Percentiles rank a stretch among this genome's conserved stretches.
These are phyloP conservation scores for Diaporthe citriasiana DNA, from an alignment of 2,329 filamentous ascomycete genomes.

Conservation along the genomic window DNA sequence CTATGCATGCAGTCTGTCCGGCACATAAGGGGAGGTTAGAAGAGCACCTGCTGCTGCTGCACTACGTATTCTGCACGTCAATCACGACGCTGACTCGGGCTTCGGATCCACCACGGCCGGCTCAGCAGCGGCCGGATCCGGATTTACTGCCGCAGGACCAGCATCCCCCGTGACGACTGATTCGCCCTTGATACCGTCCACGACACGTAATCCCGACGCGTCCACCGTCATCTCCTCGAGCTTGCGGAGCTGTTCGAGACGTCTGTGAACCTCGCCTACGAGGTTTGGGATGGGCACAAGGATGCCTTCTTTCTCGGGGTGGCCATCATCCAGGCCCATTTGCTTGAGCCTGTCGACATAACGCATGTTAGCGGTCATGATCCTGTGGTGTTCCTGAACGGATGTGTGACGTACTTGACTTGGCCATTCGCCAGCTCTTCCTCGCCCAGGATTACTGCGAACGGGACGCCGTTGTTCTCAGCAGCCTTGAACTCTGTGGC, in stretches of 20 bases:
- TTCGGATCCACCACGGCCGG: conserved; percentile 13
- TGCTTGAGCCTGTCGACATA: conserved; percentile 77
- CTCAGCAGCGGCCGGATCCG: conserved; percentile 26
- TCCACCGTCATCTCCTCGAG: conserved; percentile 59
- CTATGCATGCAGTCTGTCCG: conserved; percentile 3
- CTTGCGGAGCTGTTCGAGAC: conserved; percentile 59
- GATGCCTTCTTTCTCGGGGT: conserved; percentile 92
- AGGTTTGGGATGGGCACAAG: conserved; percentile 76
- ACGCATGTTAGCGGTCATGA: conserved; percentile 1
- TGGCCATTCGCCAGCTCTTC: conserved; percentile 88
- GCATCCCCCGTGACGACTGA: conserved; percentile 50
- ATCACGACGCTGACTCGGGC: conserved; percentile 29
- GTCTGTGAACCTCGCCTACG: conserved; percentile 68
- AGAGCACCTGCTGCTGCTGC: background rate
- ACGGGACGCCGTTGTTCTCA: conserved; percentile 83
- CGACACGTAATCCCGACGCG: conserved; percentile 62
- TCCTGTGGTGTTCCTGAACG: conserved; percentile 52
- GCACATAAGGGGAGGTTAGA: background rate
- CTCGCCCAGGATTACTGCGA: conserved; percentile 90
- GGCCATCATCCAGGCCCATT: conserved; percentile 80
- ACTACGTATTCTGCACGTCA: conserved; percentile 11
- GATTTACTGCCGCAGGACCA: conserved; percentile 42
- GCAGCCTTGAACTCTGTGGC: conserved; percentile 85
- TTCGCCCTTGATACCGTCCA: conserved; percentile 61
- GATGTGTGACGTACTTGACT: conserved; percentile 68